These are phyloP conservation scores for Pestalotiopsis sp. DNA, from an alignment of 2,329 filamentous ascomycete species.

Conservation along the genomic window DNA sequence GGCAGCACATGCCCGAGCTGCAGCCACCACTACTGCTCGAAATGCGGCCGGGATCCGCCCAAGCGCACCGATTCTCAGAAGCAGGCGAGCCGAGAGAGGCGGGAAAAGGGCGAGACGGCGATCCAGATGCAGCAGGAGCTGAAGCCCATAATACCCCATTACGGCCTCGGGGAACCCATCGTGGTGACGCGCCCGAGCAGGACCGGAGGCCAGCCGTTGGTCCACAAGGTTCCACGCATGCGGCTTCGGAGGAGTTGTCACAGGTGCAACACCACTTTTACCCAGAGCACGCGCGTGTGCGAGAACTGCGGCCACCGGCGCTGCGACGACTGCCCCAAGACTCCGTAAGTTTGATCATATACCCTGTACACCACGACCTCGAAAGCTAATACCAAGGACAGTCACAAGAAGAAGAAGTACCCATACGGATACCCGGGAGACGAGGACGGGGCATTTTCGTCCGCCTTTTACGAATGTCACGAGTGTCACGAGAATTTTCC, in stretches of 20 bases:
- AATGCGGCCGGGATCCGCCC: constrained; percentile 75
- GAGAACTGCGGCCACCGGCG: constrained; percentile 70
- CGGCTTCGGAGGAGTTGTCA: constrained; percentile 78
- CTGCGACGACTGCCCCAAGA: constrained; percentile 80
- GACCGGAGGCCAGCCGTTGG: constrained; percentile 69
- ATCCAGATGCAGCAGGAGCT: constrained; percentile 61
- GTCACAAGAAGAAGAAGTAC: constrained; percentile 70
- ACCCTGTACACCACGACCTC: too few species aligned
- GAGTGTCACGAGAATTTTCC: constrained; percentile 64
- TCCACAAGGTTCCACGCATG: constrained; percentile 73
- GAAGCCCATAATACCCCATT: constrained; percentile 54
- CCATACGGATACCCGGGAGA: constrained; percentile 73
- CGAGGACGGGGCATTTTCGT: constrained; percentile 53
- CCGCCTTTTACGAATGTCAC: constrained; percentile 62
- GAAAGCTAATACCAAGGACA: constrained; percentile 30
- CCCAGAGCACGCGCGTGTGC: constrained; percentile 61
- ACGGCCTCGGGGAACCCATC: constrained; percentile 51
- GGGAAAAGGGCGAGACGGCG: constrained; percentile 41
- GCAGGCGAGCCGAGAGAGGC: constrained; percentile 54
- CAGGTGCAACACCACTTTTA: constrained; percentile 68
- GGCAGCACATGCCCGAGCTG: constrained; percentile 77
- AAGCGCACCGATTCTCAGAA: constrained; percentile 63
- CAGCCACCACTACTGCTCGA: constrained; percentile 78
- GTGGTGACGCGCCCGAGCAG: constrained; percentile 66
- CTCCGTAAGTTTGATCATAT: constrained; percentile 63